These are phyloP conservation scores for Trichoderma orchidacearum DNA, from an alignment of 495 filamentous ascomycete genomes.

Conservation along the genomic window DNA sequence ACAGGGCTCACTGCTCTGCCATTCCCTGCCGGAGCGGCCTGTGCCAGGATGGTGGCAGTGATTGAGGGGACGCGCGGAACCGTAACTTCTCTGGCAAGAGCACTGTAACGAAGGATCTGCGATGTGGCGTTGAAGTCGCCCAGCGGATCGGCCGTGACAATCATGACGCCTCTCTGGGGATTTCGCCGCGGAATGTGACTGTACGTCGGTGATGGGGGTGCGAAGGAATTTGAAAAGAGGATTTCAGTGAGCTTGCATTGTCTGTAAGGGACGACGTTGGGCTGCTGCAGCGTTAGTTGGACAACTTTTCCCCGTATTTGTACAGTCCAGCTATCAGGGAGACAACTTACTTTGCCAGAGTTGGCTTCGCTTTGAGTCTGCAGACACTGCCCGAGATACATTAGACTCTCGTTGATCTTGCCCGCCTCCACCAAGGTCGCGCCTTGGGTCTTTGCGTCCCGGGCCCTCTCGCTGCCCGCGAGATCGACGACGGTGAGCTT, in stretches of 20 bases:
- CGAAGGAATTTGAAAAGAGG: conserved; percentile 90
- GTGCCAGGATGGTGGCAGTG: conserved; percentile 32
- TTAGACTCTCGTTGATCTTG: conserved; percentile 93
- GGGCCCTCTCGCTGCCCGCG: conserved; percentile 84
- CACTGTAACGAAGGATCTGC: conserved; percentile 91
- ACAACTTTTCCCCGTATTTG: background rate
- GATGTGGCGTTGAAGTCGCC: conserved; percentile 95
- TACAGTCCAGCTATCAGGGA: background rate
- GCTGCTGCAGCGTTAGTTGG: conserved; percentile 26
- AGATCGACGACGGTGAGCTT: conserved; percentile 85
- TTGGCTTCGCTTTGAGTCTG: conserved; percentile 83
- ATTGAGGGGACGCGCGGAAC: conserved; percentile 78
- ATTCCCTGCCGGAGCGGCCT: conserved; percentile 8
- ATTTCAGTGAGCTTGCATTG: conserved; percentile 97
- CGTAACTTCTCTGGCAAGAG: conserved; percentile 83
- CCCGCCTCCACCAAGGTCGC: conserved; percentile 88
- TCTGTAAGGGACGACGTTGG: conserved; percentile 75
- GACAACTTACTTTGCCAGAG: conserved; percentile 50
- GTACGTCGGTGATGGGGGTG: conserved; percentile 38
- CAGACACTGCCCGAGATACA: conserved; percentile 95
- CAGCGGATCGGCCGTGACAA: conserved; percentile 86
- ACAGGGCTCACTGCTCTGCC: conserved; percentile 17
- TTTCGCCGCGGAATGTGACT: conserved; percentile 27
- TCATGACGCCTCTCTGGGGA: conserved; percentile 85
- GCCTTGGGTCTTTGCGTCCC: conserved; percentile 86